Base-by-base conservation (phyloP, 2,329 filamentous ascomycete genomes). In the Trichoderma gracile region DNA sequence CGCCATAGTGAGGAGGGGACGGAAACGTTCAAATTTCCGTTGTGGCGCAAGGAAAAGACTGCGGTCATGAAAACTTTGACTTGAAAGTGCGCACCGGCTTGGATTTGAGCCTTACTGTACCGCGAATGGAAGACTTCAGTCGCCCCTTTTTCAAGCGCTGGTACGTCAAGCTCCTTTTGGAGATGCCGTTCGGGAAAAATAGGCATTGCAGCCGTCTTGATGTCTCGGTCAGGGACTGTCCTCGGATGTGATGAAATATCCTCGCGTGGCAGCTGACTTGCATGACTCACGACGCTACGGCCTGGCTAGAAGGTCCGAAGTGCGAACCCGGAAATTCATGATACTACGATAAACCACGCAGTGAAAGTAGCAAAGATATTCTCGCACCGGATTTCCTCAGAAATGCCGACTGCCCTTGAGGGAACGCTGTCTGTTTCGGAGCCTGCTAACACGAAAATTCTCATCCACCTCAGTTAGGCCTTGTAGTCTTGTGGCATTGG, bases 241-340 rank as follows among this genome's bases (percentile, higher is more conserved):
- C 0, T 25, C 14, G 19, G 15, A 47, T 38, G 40, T 8, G 27
- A 58, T 14, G 27, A 58, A 58, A 43, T 15, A 43, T 9, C 43
- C n/a, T 19, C 15, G 10, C 17, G 23, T 9, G 6, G 12, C 21
- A 30, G 23, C 43, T 23, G 42, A 58, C 19, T 58, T 30, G 25
- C 25, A 46, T 58, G 55, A 47, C 55, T 58, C 55, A 38, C 42
- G 43, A 58, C 55, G 19, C 42, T 33, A 23, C 55, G 55, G 54
- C 27, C 23, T 27, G n/a, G 45, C 33, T 25, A 40, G n/a, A 19
- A 50, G n/a, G 56, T 59, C 56, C 56, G 56, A 59, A 49, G 56
- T 50, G 56, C 56, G 56, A 27, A 17, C 17, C 21, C 6, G n/a
- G 42, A 50, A 40, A 15, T 5, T 50, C 33, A 14, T 12, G 27